These are phyloP conservation scores for Xerocomellus dryophilus DNA, from an alignment of 768 basidiomycete species.

Conservation along the genomic window DNA sequence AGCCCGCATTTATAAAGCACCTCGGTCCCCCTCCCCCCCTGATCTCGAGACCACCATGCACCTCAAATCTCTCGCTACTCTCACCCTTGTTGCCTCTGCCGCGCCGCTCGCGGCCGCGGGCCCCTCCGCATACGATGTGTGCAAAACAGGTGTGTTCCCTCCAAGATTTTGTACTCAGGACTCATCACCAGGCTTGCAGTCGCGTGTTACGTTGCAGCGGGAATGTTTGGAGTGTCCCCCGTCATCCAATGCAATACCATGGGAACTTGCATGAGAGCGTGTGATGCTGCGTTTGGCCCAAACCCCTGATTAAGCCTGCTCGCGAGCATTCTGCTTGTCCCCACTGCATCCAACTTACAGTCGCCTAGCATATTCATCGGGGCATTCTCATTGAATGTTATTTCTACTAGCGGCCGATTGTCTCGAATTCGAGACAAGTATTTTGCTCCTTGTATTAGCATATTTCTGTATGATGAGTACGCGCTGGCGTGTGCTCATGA, in stretches of 20 bases:
- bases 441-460: not conserved
- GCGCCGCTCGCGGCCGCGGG: slow-evolving; percentile 18
- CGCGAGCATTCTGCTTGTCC: not conserved
- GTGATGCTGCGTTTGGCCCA: slow-evolving; percentile 19
- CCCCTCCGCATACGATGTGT: slow-evolving; percentile 16
- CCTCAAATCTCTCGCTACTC: slow-evolving; percentile 16
- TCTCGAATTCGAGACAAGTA: slow-evolving; percentile 1
- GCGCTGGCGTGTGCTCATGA: not conserved
- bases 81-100: slow-evolving; percentile 17
- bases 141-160: slow-evolving; percentile 22
- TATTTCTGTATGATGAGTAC: not conserved
- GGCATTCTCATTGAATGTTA: not conserved
- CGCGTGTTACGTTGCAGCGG: slow-evolving; percentile 22
- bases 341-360: not conserved
- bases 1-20: not conserved
- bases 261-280: slow-evolving; percentile 26
- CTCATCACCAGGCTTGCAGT: slow-evolving; percentile 18
- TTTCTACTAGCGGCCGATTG: not conserved
- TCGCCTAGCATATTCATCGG: not conserved
- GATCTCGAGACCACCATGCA: slow-evolving; percentile 17
- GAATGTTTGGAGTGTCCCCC: slow-evolving; percentile 23
- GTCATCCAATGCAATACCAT: slow-evolving; percentile 21
- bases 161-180: not conserved
- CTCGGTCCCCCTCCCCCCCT: no score
- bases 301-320: slow-evolving; percentile 17